Base-by-base conservation (phyloP, 192 early-diverging fungal species). In the Entomortierella lignicola region DNA sequence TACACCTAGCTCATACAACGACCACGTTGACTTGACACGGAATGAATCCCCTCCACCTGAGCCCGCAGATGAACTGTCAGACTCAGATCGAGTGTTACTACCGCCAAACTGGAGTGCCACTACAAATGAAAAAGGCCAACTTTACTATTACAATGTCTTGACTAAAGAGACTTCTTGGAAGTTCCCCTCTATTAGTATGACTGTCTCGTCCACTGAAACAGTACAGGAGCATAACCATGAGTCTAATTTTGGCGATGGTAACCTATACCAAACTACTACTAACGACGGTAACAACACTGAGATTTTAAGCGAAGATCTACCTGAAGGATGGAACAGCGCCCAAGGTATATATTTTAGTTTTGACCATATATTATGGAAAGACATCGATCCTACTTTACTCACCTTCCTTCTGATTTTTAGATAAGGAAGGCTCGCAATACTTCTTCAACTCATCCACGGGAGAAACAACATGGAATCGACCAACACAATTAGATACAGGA, bases 361-460 rank as follows among this genome's bases (percentile, higher is more conserved):
- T 10, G 13, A 10, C 6, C 13, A 42, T 42, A 42, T 42, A 10
- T 42, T 13, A 42, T 42, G 44, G 44, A 3, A 20, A 15, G 2
- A 8, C 29, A 13, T 18, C 63, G 2, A 26, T 25, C 50, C 23
- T 29, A 47, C 13, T 47, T 61, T 31, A 11, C 29, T 59, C 54
- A 25, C 10, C 64, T n/a, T n/a, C n/a, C 23, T 67, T 60, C 34
- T 47, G 25, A 44, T 58, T 10, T 21, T 41, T 72, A 87, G 87
- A 88, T 51, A 75, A 86, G 1, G 69, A 77, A 23, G 85, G 83
- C 0, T 71, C 80, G 12, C 70, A 82, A 42, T 88, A 88, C 48
- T 88, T 87, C 68, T 88, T 88, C 53, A 84, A 88, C 56, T 71
- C 73, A n/a, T 42, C 56, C 2, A 86, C 84, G 0, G 84, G 85